Conservation (phyloP, 768 basidiomycete species). For the Lentinula guzmanii region DNA sequence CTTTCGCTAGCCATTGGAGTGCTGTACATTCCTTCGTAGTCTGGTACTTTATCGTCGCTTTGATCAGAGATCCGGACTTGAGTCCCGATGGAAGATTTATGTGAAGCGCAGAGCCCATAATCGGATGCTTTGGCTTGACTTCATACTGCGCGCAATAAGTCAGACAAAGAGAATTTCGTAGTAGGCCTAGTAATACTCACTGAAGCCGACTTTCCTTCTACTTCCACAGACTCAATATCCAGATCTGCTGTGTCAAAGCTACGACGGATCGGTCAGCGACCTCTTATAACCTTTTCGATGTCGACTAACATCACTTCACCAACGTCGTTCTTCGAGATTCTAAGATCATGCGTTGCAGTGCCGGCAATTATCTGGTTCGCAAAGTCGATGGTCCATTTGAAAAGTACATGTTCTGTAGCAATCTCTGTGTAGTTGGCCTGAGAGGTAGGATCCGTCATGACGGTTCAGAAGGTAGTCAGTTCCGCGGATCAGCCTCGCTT, state of each 20-base stretch:
- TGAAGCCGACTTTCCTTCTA: constrained; percentile 41
- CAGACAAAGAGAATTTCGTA: not conserved
- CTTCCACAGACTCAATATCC: constrained; percentile 45
- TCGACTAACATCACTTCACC: constrained; percentile 48
- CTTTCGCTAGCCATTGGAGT: constrained; percentile 83
- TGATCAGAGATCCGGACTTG: constrained; percentile 38
- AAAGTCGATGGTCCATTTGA: constrained; percentile 83
- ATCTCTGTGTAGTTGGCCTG: constrained; percentile 78
- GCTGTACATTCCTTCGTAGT: constrained; percentile 75
- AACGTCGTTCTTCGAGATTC: constrained; percentile 45
- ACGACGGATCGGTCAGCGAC: not conserved
- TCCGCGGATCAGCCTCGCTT: not conserved
- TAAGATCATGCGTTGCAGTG: constrained; percentile 55
- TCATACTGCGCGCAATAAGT: constrained; percentile 31
- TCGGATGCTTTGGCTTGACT: constrained; percentile 51
- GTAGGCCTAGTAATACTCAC: constrained; percentile 27
- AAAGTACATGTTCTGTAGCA: constrained; percentile 56
- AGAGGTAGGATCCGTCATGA: constrained; percentile 54
- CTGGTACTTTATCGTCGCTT: constrained; percentile 56
- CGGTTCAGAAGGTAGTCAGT: not conserved
- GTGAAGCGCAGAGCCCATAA: constrained; percentile 75
- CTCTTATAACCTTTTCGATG: not conserved
- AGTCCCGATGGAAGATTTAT: constrained; percentile 45
- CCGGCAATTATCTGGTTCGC: constrained; percentile 53
- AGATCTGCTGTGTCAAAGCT: constrained; percentile 78